Evolutionary conservation across 1,139 yeast species (phyloP), one percentile per base, ranked within the genome.

Genomic region (Casaregolazyma lundiana): DNA sequence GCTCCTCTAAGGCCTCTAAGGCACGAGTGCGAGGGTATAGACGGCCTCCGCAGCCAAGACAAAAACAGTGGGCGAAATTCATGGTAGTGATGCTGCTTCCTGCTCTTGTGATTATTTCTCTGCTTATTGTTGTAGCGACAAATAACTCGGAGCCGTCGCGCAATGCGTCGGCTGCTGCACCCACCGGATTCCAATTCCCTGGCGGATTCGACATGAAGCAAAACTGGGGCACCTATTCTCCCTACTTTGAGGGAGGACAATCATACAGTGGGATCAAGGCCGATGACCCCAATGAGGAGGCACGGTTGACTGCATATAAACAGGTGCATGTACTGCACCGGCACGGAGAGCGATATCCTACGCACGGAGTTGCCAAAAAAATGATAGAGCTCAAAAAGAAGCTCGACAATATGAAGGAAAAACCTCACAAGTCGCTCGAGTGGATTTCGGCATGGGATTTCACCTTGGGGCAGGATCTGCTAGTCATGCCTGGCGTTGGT

Each of bases 261-360:
- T 56, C 59, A 7, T 67, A 61, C 46, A 58, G 54, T 15, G 69
- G 68, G 4, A 54, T 64, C 13, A 57, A 56, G 44, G 52, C 54
- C 8, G 63, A 65, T 6, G 50, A 61, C 18, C 68, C 69, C 2
- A 50, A 50, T 8, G 51, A 54, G 34, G 65, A 68, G 51, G 36
- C 17, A 6, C 29, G 20, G 34, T 13, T 42, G 26, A 24, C 24
- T 15, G 20, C 45, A 5, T 56, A 59, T 43, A 51, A 56, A 49
- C 73, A 69, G 53, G 70, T 66, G n/a, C 73, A 69, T 47, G 62
- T 69, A 8, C 57, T 69, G 34, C 73, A 69, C 52, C 61, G 73
- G 30, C 73, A 69, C 49, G 73, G 71, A 26, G 72, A 69, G 51
- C 56, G 73, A 18, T 66, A 58, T 49, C 73, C 73, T 1, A 66